A percentile compares a stretch with the other conserved stretches of the same genome.
phyloP scores from a whole-genome alignment of 257 asterid species.

The Primulina tabacum region DNA sequence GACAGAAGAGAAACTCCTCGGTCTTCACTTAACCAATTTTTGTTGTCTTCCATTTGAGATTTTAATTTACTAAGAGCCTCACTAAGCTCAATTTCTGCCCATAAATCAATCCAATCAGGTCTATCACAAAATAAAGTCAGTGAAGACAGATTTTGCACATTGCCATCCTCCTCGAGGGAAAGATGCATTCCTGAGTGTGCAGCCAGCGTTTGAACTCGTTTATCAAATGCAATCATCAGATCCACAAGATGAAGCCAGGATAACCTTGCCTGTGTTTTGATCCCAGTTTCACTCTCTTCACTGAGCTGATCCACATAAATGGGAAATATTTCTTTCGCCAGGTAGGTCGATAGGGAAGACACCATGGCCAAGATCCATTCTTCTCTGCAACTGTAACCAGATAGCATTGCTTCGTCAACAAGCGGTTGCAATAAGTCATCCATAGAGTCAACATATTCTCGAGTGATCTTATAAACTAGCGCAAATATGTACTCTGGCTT shows the following conservation, averaged over 20 bases:
- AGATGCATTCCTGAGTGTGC: conserved; percentile 64
- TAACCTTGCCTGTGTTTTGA: conserved; percentile 51
- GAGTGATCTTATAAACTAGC: conserved; percentile 78
- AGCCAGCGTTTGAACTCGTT: conserved; percentile 59
- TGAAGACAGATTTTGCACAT: conserved; percentile 62
- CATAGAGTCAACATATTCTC: conserved; percentile 92
- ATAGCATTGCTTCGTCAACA: conserved; percentile 87
- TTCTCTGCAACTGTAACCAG: conserved; percentile 97
- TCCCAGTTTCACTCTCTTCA: conserved; percentile 48
- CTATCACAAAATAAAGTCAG: conserved; percentile 80
- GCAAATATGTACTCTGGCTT: conserved; percentile 91
- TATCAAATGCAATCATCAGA: conserved; percentile 81
- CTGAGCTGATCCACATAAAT: conserved; percentile 48
- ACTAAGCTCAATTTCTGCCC: conserved; percentile 80
- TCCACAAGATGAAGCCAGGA: conserved; percentile 85
- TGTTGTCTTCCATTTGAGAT: conserved; percentile 61
- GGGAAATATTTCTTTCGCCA: conserved; percentile 83
- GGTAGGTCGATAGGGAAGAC: conserved; percentile 63
- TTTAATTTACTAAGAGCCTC: conserved; percentile 60
- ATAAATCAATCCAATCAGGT: conserved; percentile 92
- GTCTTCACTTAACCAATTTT: conserved; percentile 57
- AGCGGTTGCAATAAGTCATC: conserved; percentile 91
- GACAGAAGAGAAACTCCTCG: conserved; percentile 39
- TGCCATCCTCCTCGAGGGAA: conserved; percentile 62
- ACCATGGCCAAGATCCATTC: conserved; percentile 97